These are phyloP conservation scores for Isabelozyma gotoi DNA, from an alignment of 805 yeast species.

Conservation along the genomic window DNA sequence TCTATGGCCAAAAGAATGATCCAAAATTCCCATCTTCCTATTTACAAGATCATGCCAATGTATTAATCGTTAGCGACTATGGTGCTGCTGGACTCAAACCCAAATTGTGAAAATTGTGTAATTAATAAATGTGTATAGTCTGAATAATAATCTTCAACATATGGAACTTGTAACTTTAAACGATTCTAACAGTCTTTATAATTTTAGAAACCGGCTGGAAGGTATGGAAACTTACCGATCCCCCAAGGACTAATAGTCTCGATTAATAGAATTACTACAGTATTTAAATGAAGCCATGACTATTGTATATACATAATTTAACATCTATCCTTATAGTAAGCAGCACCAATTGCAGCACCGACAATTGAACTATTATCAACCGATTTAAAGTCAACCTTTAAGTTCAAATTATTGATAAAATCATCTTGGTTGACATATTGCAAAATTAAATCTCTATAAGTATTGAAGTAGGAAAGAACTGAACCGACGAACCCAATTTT, in stretches of 20 bases:
- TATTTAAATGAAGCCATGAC: too few relatives aligned
- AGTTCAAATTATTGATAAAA: conserved; percentile 21
- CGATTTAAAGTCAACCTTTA: conserved; percentile 35
- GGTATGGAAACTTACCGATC: too few relatives aligned
- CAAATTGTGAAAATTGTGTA: conserved; percentile 21
- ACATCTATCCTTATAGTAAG: conserved; percentile 13
- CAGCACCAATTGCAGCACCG: conserved; percentile 58
- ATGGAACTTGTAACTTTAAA: too few relatives aligned
- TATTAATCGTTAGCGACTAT: conserved; percentile 46
- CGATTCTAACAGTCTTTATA: too few relatives aligned
- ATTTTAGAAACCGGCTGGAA: too few relatives aligned
- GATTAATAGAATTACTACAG: too few relatives aligned
- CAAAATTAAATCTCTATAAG: conserved; percentile 32
- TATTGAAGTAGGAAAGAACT: conserved; percentile 43
- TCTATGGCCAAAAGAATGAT: conserved; percentile 36
- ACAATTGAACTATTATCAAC: conserved; percentile 48
- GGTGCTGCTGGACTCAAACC: conserved; percentile 43
- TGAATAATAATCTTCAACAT: too few relatives aligned
- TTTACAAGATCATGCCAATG: conserved; percentile 47
- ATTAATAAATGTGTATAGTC: neutral
- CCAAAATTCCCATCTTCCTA: conserved; percentile 49
- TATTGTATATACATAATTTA: neutral
- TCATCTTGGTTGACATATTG: conserved; percentile 22
- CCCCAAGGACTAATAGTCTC: too few relatives aligned
- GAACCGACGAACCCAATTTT: conserved; percentile 53